Percentiles rank a stretch among this genome's conserved stretches.
These are phyloP conservation scores for Paraleonurus japonicus DNA, from an alignment of 257 asterid species.

Conservation along the genomic window DNA sequence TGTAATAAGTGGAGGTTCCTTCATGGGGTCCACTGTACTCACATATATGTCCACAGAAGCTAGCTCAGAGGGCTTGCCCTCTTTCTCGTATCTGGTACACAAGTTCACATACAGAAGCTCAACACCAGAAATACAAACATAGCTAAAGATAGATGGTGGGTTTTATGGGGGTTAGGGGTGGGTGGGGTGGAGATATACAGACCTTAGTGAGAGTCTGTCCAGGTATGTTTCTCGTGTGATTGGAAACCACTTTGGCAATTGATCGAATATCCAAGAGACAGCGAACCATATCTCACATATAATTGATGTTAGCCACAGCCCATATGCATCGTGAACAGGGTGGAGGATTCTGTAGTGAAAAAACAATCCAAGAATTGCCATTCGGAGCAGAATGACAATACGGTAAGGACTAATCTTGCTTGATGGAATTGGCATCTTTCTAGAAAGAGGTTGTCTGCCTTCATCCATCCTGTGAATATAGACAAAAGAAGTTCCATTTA, in stretches of 20 bases:
- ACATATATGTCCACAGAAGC: slow-evolving; percentile 80
- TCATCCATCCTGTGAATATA: slow-evolving; percentile 78
- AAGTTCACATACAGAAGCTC: slow-evolving; percentile 23
- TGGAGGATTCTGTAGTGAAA: slow-evolving; percentile 87
- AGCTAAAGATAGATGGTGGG: neutral
- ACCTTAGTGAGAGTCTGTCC: slow-evolving; percentile 88
- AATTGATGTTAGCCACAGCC: slow-evolving; percentile 87
- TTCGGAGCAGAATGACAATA: slow-evolving; percentile 70
- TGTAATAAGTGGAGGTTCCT: slow-evolving; percentile 96
- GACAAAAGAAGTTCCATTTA: neutral
- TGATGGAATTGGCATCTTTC: slow-evolving; percentile 81
- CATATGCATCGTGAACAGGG: slow-evolving; percentile 91
- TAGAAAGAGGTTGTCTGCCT: slow-evolving; percentile 96
- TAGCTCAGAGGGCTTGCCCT: slow-evolving; percentile 88
- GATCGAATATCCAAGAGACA: slow-evolving; percentile 90
- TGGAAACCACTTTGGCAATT: slow-evolving; percentile 92
- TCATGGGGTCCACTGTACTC: slow-evolving; percentile 96
- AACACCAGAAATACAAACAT: slow-evolving; percentile 4
- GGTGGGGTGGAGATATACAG: neutral
- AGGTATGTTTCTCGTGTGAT: slow-evolving; percentile 88
- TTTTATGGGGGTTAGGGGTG: too few species aligned
- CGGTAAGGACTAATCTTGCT: slow-evolving; percentile 95
- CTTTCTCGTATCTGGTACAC: slow-evolving; percentile 81
- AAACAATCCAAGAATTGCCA: slow-evolving; percentile 77
- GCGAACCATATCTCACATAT: slow-evolving; percentile 98